Conservation (phyloP, 2,329 filamentous ascomycete species). For the Pseudophaeomoniella oleicola region DNA sequence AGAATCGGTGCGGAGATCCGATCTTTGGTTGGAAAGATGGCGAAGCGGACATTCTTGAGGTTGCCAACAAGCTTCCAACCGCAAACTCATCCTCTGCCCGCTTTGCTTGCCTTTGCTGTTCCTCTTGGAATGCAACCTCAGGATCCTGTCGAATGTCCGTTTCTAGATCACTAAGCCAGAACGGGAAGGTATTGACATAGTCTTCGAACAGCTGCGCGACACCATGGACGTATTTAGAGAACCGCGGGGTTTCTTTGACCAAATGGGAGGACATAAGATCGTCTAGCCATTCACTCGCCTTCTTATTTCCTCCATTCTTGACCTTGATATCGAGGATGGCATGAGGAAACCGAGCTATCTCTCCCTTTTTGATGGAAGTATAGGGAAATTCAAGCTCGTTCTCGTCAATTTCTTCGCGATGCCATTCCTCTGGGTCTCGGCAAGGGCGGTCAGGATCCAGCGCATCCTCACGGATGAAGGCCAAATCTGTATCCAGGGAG, state of each 20-base stretch:
- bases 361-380: slow-evolving; percentile 71
- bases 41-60: slow-evolving; percentile 13
- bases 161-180: slow-evolving; percentile 88
- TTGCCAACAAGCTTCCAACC: slow-evolving; percentile 73
- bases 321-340: slow-evolving; percentile 89
- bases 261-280: slow-evolving; percentile 89
- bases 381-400: slow-evolving; percentile 76
- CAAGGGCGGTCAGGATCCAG: slow-evolving; percentile 76
- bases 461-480: slow-evolving; percentile 63
- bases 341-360: slow-evolving; percentile 81
- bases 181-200: slow-evolving; percentile 87
- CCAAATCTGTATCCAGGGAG: slow-evolving; percentile 82
- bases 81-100: slow-evolving; percentile 75
- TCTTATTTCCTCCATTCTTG: slow-evolving; percentile 46
- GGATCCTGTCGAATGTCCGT: slow-evolving; percentile 90
- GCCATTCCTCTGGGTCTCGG: slow-evolving; percentile 78
- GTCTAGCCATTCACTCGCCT: slow-evolving; percentile 71
- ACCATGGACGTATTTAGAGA: slow-evolving; percentile 95
- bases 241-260: slow-evolving; percentile 74
- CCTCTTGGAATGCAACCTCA: slow-evolving; percentile 75
- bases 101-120: slow-evolving; percentile 70
- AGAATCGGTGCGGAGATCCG: slow-evolving; percentile 7
- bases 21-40: slow-evolving; percentile 4
- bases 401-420: slow-evolving; percentile 78
- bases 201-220: slow-evolving; percentile 87